Evolutionary conservation across 345 rosid genomes (phyloP).

Genomic region (Mercurialis annua): DNA sequence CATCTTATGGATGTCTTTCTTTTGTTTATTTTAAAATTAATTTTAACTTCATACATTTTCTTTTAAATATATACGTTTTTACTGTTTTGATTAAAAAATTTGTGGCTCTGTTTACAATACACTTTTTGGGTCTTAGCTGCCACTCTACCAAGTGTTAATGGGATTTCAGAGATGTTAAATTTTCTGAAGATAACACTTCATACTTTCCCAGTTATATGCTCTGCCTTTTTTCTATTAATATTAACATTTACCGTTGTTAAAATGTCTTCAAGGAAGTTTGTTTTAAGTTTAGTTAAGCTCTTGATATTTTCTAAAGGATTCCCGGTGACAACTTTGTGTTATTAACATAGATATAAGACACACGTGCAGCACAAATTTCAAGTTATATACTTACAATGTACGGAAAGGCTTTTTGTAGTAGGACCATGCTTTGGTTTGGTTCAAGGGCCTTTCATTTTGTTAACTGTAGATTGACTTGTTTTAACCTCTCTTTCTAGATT

Average conservation of each 20-base stretch:
- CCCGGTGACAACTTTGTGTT: no score
- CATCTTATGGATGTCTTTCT: neutral
- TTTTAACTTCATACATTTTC: neutral
- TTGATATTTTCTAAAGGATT: no score
- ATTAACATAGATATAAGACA: no score
- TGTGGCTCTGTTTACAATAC: neutral
- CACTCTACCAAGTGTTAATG: neutral
- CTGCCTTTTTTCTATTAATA: neutral
- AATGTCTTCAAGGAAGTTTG: no score
- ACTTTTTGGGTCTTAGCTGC: neutral
- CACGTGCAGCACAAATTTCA: no score
- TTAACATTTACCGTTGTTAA: no score
- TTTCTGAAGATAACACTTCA: neutral
- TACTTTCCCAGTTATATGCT: no score
- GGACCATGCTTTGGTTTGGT: neutral
- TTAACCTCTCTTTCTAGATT: no score
- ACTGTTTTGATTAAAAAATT: neutral
- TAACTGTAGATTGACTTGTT: no score
- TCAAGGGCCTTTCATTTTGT: slow-evolving; percentile 8
- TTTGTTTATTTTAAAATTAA: neutral
- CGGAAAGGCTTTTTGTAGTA: neutral
- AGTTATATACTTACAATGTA: neutral
- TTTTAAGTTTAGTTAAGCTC: no score
- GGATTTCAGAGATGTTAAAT: neutral
- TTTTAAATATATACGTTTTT: neutral